These are phyloP conservation scores for Oropetium thomaeum DNA, from an alignment of 176 grass and related monocot genomes.

Conservation along the genomic window DNA sequence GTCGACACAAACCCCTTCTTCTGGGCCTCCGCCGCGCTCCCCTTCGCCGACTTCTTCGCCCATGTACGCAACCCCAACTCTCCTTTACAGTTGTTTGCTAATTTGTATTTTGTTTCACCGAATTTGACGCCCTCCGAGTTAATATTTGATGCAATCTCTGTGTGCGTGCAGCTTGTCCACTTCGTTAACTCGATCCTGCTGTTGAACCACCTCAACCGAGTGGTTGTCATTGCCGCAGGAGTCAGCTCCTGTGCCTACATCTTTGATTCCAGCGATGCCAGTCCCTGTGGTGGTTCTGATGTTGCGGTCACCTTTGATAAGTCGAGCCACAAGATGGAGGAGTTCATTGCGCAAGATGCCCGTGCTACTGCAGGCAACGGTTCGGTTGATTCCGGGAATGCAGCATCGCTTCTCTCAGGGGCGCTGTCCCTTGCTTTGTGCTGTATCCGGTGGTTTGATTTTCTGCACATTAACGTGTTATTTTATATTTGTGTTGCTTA, in stretches of 20 bases:
- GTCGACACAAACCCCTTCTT: slow-evolving; percentile 94
- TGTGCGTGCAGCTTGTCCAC: slow-evolving; percentile 59
- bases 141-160: not conserved
- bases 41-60: slow-evolving; percentile 72
- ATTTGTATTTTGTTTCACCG: not conserved
- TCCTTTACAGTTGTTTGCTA: not conserved
- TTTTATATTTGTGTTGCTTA: slow-evolving; percentile 19
- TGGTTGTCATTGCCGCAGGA: slow-evolving; percentile 61
- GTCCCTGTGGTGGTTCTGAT: slow-evolving; percentile 13
- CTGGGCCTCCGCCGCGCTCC: slow-evolving; percentile 59
- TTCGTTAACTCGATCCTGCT: slow-evolving; percentile 81
- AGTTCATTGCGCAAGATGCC: slow-evolving; percentile 58
- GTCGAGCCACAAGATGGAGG: slow-evolving; percentile 60
- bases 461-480: not conserved
- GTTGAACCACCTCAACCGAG: slow-evolving; percentile 81
- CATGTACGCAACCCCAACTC: slow-evolving; percentile 50
- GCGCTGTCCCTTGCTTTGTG: slow-evolving; percentile 85
- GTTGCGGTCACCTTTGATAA: slow-evolving; percentile 45
- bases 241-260: slow-evolving; percentile 84
- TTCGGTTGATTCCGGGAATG: slow-evolving; percentile 17
- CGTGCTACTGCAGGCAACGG: slow-evolving; percentile 29
- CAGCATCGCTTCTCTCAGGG: slow-evolving; percentile 69
- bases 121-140: not conserved
- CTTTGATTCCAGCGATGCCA: slow-evolving; percentile 54
- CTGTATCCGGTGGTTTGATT: slow-evolving; percentile 61